Percentiles rank a stretch among this genome's conserved stretches.
Conservation (phyloP, 1,139 yeast genomes). For the Taphrina confusa region DNA sequence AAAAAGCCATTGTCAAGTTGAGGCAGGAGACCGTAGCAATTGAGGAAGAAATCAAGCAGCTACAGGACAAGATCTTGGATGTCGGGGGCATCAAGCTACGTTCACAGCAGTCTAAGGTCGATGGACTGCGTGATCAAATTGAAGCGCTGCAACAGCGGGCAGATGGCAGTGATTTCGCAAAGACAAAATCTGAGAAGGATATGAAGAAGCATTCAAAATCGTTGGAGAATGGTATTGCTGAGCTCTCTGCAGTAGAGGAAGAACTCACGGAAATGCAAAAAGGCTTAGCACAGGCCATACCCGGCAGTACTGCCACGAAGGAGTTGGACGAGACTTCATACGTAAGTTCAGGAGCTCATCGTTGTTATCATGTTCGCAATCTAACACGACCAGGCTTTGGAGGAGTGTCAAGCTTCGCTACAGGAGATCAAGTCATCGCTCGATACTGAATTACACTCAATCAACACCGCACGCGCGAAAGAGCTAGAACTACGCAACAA, state of each 20-base stretch:
- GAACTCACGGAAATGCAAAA: conserved; percentile 47
- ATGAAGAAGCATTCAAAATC: conserved; percentile 57
- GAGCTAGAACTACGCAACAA: conserved; percentile 70
- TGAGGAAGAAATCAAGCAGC: conserved; percentile 58
- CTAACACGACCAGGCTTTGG: conserved; percentile 43
- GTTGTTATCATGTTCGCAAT: conserved; percentile 37
- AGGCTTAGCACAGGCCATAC: conserved; percentile 39
- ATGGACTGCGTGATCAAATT: conserved; percentile 67
- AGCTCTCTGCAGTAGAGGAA: conserved; percentile 45
- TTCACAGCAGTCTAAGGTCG: conserved; percentile 78
- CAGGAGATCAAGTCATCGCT: conserved; percentile 53
- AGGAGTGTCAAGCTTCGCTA: conserved; percentile 46
- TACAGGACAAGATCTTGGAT: conserved; percentile 80
- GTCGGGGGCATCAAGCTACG: conserved; percentile 89
- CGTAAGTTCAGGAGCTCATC: neutral
- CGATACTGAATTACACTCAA: conserved; percentile 56
- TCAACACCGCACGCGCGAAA: conserved; percentile 63
- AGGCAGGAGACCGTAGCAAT: conserved; percentile 60
- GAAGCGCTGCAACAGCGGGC: conserved; percentile 63
- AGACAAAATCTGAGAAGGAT: conserved; percentile 68
- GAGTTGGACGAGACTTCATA: conserved; percentile 37
- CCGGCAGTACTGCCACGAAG: conserved; percentile 32
- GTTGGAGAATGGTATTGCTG: conserved; percentile 50
- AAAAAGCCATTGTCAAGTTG: conserved; percentile 51
- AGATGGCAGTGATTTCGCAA: conserved; percentile 61